Evolutionary conservation across 306 rosid genomes (phyloP), one percentile per base, ranked within the genome.

Genomic region (Cyamopsis tetragonoloba): DNA sequence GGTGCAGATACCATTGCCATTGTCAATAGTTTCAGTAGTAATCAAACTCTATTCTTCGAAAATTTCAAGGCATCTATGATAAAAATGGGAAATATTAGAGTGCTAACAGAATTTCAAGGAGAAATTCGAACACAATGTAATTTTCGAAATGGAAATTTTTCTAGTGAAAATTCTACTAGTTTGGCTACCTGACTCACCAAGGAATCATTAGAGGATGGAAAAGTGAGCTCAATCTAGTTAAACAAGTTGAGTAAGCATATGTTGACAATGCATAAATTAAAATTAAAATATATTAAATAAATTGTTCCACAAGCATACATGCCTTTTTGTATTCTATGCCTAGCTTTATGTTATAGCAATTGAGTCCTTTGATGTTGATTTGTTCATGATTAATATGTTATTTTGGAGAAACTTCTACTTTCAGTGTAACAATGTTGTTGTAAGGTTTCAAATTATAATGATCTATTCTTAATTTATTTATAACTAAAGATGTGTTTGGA

Each of bases 21-120:
- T 2, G 83, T 77, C 58, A 70, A 64, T 7, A 69, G 12, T 32
- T 81, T 69, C 43, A 64, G 15, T 0, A 19, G 5, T 20, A 42
- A 73, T 38, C 80, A 77, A 43, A 23, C 46, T 3, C 64, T 59
- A 1, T 81, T 81, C 80, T 81, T 69, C 41, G 22, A 24, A 5
- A 39, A 13, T 12, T 81, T 81, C 8, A 53, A 26, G 28, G 82
- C 41, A 0, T 73, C 86, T 3, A 81, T 81, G 83, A 78, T 77
- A 6, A 81, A 73, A 22, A 81, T 81, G 84, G 77, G 80, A 1
- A 70, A 70, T 15, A 35, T 74, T 35, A 59, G 69, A 23, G 80
- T 79, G n/a, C 17, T 81, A 15, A 81, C 78, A 0, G 86, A 78
- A 1, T 18, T 75, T 2, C 64, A 64, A 14, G 86, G 83, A 3